A percentile compares a stretch with the other conserved stretches of the same genome.
phyloP scores from a whole-genome alignment of 306 rosid species.

The Sechiopsis laciniata region DNA sequence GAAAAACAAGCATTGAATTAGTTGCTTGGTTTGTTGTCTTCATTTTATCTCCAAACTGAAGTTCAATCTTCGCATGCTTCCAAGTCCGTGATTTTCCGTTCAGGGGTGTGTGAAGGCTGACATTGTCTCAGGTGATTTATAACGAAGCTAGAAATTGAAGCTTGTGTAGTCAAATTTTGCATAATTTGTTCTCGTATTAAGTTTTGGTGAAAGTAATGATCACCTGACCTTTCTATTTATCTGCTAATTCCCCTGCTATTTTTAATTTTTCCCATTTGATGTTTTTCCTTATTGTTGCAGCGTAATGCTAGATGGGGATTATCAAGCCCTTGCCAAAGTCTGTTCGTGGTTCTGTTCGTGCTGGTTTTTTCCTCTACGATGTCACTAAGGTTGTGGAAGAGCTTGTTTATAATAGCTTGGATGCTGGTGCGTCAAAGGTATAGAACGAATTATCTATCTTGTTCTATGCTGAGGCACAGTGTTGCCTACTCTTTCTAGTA shows the following conservation, averaged over 20 bases:
- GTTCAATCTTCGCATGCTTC: not conserved
- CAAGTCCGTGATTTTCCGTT: too few species aligned
- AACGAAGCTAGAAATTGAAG: not conserved
- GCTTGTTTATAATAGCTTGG: constrained; percentile 69
- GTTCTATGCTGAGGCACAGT: not conserved
- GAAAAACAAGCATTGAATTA: not conserved
- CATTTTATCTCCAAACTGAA: not conserved
- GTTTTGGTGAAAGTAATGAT: not conserved
- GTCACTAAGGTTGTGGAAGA: constrained; percentile 73
- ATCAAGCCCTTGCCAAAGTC: constrained; percentile 50
- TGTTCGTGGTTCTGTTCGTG: constrained; percentile 59
- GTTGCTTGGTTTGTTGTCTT: constrained; percentile 3
- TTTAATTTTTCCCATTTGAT: not conserved
- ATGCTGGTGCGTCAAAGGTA: constrained; percentile 71
- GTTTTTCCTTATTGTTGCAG: constrained; percentile 20
- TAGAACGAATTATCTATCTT: not conserved
- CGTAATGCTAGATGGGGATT: constrained; percentile 39
- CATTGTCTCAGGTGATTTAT: not conserved
- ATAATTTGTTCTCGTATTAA: not conserved
- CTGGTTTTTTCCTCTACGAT: constrained; percentile 59
- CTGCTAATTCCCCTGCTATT: not conserved
- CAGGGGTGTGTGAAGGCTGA: not conserved
- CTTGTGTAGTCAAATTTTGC: not conserved
- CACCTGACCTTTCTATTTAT: not conserved
- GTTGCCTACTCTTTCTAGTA: not conserved